Base-by-base conservation (phyloP, 768 basidiomycete genomes). In the Grammothele lineata region DNA sequence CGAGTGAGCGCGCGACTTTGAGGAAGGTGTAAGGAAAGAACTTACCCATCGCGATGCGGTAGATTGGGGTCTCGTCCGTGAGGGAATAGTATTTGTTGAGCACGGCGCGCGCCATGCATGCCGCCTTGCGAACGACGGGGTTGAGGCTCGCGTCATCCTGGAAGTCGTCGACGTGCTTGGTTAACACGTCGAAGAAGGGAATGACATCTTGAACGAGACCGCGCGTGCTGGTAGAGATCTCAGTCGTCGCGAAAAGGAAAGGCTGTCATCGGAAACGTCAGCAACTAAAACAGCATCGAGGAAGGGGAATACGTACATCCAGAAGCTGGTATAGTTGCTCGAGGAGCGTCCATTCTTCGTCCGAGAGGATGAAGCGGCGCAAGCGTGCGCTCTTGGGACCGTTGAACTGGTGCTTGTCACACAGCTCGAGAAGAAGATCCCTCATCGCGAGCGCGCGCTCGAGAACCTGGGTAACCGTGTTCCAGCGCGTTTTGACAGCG, bases 201-300 rank as follows among this genome's bases (percentile, higher is more conserved):
- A 62, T 59, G n/a, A 62, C 54, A 21, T 59, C 39, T 26, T 61
- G 58, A 4, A 62, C 27, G 14, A 63, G 55, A 2, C 58, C 42
- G n/a, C 42, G 42, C 3, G 14, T 4, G 32, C 32, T 43, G 18
- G 32, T 4, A 3, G 30, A 34, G 42, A 43, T 43, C 21, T 34
- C 5, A 3, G 22, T 22, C 3, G 42, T 43, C 3, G 42, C 42
- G 8, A 23, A 43, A 4, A 27, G 15, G 22, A 43, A 43, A 3
- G 42, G 42, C 42, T 43, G 40, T 9, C 17, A 10, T 41, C 2
- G 11, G 25, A 41, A 17, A 8, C 3, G 7, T 41, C n/a, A 30
- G 40, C 40, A 18, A 22, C 37, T 19, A 14, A 9, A 4, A 19
- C 14, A 6, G 6, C 22, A 22, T n/a, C n/a, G 18, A 5, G 17